Base-by-base conservation (phyloP, 1,284 basidiomycete species). In the Cryptococcus sp. region DNA sequence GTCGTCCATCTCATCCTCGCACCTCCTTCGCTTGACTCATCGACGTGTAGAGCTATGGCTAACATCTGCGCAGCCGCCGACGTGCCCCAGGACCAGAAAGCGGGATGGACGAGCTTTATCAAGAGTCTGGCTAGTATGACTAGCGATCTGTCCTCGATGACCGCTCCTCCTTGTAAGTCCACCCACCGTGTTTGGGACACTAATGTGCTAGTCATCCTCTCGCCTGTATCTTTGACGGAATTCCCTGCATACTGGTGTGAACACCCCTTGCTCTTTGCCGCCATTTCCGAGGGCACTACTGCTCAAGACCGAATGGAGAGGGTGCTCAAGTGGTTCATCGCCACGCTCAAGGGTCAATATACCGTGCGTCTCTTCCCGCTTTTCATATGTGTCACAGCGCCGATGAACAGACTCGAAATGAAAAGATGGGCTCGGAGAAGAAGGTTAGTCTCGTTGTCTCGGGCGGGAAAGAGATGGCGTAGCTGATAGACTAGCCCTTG, bases 191-290 rank as follows among this genome's bases (percentile, higher is more conserved):
- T 23, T 24, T 25, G 18, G 9, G 18, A 18, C 9, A 2, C 39
- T 12, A 39, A 43, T 24, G 11, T 22, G 39, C 14, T 37, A 72
- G 69, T 93, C 76, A 92, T 93, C 60, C 80, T 92, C 50, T 90
- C 87, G 2, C 88, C 89, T 18, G 82, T 83, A 5, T 76, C 75
- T 10, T 68, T 76, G 35, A 72, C 73, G 34, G 90, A 94, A 72
- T 94, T 90, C 70, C 89, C 89, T 52, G 87, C 86, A 0, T 94
- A 94, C 73, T 94, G 91, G 91, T 87, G 87, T 64, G 90, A 94
- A 69, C 85, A 86, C 47, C 87, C 88, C 32, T 82, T 83, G 51
- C 75, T 88, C 40, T 92, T 93, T 63, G 81, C 88, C 6, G 80
- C 80, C 24, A 94, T 97, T 65, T 82, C 85, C 16, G 81, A 84